These are phyloP conservation scores for Austroboletus novae-zelandiae DNA, from an alignment of 1,284 basidiomycete genomes.

Conservation along the genomic window DNA sequence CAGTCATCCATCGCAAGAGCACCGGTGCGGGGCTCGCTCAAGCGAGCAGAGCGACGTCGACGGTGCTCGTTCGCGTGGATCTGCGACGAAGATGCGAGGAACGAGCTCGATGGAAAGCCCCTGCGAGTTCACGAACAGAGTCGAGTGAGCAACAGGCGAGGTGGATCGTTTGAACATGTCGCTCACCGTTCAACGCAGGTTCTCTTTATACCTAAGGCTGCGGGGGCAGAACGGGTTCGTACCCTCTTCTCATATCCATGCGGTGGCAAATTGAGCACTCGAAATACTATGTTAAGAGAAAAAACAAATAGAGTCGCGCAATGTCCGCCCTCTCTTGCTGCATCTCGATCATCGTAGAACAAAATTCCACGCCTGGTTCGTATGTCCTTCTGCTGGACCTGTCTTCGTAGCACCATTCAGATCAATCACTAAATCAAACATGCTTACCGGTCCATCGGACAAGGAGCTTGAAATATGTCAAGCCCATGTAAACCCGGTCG, in stretches of 20 bases:
- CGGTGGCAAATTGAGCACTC: background rate
- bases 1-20: slow-evolving; percentile 77
- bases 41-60: slow-evolving; percentile 24
- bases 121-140: slow-evolving; percentile 9
- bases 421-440: slow-evolving; percentile 13
- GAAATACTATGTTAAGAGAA: slow-evolving; percentile 7
- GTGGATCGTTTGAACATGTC: slow-evolving; percentile 3
- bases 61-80: slow-evolving; percentile 36
- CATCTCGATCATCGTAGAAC: slow-evolving; percentile 4
- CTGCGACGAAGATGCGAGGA: slow-evolving; percentile 43
- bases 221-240: background rate
- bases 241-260: slow-evolving; percentile 4
- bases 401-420: slow-evolving; percentile 1
- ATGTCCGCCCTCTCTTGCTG: background rate
- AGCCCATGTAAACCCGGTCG: slow-evolving; percentile 3
- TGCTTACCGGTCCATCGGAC: slow-evolving; percentile 3
- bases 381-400: slow-evolving; percentile 2
- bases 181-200: slow-evolving; percentile 13
- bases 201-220: slow-evolving; percentile 17
- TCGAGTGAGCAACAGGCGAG: slow-evolving; percentile 2
- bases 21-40: slow-evolving; percentile 29
- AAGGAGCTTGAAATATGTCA: slow-evolving; percentile 5
- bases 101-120: slow-evolving; percentile 17
- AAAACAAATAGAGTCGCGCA: slow-evolving; percentile 5
- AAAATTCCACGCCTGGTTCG: slow-evolving; percentile 15